Evolutionary conservation across 441 rosid genomes (phyloP).

Genomic region (Erysimum cheiri): DNA sequence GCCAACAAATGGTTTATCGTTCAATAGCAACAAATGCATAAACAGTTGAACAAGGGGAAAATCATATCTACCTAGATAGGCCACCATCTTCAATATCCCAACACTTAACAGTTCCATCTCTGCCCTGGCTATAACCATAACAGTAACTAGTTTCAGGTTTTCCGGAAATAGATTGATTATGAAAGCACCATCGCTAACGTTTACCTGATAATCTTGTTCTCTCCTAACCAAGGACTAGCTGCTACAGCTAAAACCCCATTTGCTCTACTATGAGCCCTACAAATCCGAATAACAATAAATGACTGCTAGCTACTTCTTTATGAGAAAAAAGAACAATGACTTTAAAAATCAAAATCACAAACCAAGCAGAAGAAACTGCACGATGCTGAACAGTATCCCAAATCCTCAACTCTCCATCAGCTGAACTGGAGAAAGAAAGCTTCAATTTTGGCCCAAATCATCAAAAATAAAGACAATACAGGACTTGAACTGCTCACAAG

Average conservation of each 20-base stretch:
- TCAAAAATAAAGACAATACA: background rate
- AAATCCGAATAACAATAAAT: conserved; percentile 33
- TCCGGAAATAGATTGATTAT: background rate
- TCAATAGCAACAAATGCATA: background rate
- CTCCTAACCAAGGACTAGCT: conserved; percentile 59
- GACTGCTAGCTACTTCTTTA: background rate
- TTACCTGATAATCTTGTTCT: conserved; percentile 77
- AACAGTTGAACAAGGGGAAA: background rate
- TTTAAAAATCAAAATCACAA: conserved; percentile 7
- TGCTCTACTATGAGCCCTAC: conserved; percentile 86
- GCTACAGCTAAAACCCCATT: conserved; percentile 80
- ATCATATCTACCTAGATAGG: conserved; percentile 68
- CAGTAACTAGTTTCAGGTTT: background rate
- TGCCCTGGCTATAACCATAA: conserved; percentile 70
- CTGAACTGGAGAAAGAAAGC: conserved; percentile 56
- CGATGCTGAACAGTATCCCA: conserved; percentile 84
- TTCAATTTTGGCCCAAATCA: conserved; percentile 24
- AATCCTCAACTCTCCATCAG: conserved; percentile 88
- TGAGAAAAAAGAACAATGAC: background rate
- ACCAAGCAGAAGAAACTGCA: conserved; percentile 76
- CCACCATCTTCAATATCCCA: conserved; percentile 89
- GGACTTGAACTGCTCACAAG: background rate
- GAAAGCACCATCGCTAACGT: background rate
- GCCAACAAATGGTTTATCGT: conserved; percentile 19
- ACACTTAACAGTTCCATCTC: conserved; percentile 90